These are phyloP conservation scores for Capsicum rhomboideum DNA, from an alignment of 257 asterid species.

Conservation along the genomic window DNA sequence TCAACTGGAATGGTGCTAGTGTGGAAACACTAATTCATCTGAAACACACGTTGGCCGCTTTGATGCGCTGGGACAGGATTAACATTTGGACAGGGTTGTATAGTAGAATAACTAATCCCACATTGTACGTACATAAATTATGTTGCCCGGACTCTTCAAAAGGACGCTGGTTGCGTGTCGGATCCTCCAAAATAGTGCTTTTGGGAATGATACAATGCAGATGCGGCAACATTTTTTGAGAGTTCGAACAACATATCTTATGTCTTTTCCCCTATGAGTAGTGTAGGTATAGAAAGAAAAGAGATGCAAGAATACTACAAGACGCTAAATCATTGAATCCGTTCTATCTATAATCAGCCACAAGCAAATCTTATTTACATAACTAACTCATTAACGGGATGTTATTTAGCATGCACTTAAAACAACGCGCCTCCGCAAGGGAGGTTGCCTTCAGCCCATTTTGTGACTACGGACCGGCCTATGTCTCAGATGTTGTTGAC, in stretches of 20 bases:
- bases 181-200: neutral
- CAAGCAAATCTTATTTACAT: neutral
- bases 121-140: too few species aligned
- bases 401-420: neutral
- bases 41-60: too few species aligned
- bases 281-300: neutral
- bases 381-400: neutral
- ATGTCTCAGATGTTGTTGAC: neutral
- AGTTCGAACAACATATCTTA: neutral
- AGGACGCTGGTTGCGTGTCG: neutral
- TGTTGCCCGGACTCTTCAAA: neutral
- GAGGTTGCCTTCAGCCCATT: neutral
- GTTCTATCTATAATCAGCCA: neutral
- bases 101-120: neutral
- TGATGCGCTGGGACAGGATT: neutral
- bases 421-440: neutral
- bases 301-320: neutral
- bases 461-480: neutral
- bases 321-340: neutral
- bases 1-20: neutral
- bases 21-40: too few species aligned
- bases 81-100: neutral
- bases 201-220: neutral
- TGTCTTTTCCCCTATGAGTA: neutral
- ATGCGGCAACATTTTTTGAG: neutral